Conservation (phyloP, 2,329 filamentous ascomycete species). For the Ceratocystis destructans region DNA sequence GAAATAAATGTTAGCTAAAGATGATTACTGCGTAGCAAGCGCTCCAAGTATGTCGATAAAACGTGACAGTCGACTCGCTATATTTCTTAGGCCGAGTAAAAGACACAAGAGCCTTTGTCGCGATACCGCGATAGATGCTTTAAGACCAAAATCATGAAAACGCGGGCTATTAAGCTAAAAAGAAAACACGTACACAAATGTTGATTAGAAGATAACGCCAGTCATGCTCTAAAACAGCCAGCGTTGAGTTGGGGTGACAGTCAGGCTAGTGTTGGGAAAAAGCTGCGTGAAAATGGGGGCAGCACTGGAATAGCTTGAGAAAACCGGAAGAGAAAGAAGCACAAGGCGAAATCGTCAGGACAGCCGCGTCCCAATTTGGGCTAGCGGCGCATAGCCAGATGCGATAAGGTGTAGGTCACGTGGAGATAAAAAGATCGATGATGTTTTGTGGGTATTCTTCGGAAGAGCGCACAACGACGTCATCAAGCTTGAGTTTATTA, state of each 20-base stretch:
- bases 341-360: constrained; percentile 16
- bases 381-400: constrained; percentile 16
- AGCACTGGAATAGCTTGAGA: constrained; percentile 6
- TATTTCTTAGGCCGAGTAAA: background rate
- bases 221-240: background rate
- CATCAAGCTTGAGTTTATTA: constrained; percentile 1
- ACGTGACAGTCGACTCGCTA: background rate
- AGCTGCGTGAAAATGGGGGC: constrained; percentile 1
- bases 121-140: background rate
- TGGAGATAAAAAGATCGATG: constrained; percentile 8
- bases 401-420: constrained; percentile 16
- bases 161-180: background rate
- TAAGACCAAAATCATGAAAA: background rate
- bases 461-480: constrained; percentile 15
- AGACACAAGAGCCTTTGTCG: background rate
- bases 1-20: background rate
- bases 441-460: constrained; percentile 13
- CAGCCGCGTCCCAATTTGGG: constrained; percentile 18
- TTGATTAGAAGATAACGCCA: background rate
- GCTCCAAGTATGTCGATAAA: background rate
- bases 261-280: background rate
- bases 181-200: constrained; percentile 4
- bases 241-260: background rate
- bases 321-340: constrained; percentile 13
- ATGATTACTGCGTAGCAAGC: background rate